These are phyloP conservation scores for Phoenix roebelenii DNA, from an alignment of 176 grass and related monocot species.

Conservation along the genomic window DNA sequence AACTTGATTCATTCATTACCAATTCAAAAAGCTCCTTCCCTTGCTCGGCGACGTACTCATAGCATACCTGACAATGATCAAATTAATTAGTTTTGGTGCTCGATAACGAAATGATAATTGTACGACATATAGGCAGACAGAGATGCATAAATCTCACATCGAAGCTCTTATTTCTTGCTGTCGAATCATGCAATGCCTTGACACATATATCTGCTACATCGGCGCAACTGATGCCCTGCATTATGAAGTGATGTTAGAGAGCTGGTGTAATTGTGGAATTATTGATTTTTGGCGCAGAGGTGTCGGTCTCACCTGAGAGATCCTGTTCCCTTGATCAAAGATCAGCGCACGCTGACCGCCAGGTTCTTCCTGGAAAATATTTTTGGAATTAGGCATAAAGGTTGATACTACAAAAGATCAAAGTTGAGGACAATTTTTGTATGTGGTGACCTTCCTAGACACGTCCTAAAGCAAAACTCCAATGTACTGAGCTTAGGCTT, in stretches of 20 bases:
- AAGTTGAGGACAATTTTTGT: no score
- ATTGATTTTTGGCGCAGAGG: neutral
- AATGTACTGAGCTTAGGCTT: no score
- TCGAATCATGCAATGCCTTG: slow-evolving; percentile 93
- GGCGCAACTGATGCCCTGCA: slow-evolving; percentile 86
- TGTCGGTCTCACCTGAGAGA: slow-evolving; percentile 58
- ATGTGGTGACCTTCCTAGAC: no score
- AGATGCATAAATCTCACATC: slow-evolving; percentile 53
- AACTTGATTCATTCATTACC: slow-evolving; percentile 25
- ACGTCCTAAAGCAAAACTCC: no score
- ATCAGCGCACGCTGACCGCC: slow-evolving; percentile 93
- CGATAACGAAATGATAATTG: neutral
- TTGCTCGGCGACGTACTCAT: slow-evolving; percentile 80
- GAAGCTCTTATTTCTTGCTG: slow-evolving; percentile 98
- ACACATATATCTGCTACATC: slow-evolving; percentile 99
- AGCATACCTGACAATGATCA: slow-evolving; percentile 57
- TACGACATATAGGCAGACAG: neutral
- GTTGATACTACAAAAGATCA: neutral
- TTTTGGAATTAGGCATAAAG: neutral
- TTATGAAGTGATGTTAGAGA: slow-evolving; percentile 6
- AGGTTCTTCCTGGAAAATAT: slow-evolving; percentile 87
- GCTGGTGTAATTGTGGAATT: neutral
- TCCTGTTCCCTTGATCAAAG: slow-evolving; percentile 96
- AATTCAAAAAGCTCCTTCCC: slow-evolving; percentile 84
- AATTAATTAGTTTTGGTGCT: slow-evolving; percentile 3